These are phyloP conservation scores for bread wheat (Triticum aestivum) DNA, from an alignment of 176 grass and related monocot genomes.

Conservation along the genomic window DNA sequence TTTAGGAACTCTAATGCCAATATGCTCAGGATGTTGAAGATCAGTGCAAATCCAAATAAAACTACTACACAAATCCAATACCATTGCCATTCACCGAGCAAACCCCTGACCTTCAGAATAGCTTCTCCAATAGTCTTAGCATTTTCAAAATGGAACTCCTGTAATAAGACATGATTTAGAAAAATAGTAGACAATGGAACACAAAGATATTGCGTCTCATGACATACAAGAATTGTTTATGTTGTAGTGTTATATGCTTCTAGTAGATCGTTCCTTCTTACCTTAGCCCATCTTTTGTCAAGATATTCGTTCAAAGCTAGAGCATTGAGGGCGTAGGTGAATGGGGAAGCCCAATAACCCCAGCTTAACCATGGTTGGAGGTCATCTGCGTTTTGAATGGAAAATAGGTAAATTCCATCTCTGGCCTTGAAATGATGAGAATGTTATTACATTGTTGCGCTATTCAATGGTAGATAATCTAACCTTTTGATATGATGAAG, in stretches of 20 bases:
- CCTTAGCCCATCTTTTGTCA: slow-evolving; percentile 74
- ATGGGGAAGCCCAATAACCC: slow-evolving; percentile 62
- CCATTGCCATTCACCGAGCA: slow-evolving; percentile 68
- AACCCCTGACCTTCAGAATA: slow-evolving; percentile 63
- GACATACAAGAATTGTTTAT: background rate
- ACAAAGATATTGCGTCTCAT: background rate
- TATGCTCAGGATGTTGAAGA: slow-evolving; percentile 77
- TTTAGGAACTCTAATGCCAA: slow-evolving; percentile 68
- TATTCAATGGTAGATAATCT: slow-evolving; percentile 20
- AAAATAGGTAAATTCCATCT: slow-evolving; percentile 23
- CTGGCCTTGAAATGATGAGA: background rate
- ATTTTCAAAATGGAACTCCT: slow-evolving; percentile 57
- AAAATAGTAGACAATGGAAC: background rate
- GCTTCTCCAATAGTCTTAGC: slow-evolving; percentile 59
- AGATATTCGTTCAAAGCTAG: slow-evolving; percentile 57
- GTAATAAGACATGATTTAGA: background rate
- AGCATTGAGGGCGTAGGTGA: slow-evolving; percentile 58
- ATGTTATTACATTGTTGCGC: background rate
- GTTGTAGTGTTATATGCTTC: background rate
- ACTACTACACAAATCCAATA: slow-evolving; percentile 68
- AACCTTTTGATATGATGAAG: slow-evolving; percentile 86
- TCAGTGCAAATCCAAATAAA: slow-evolving; percentile 59
- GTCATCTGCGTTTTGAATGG: slow-evolving; percentile 29
- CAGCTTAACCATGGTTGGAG: slow-evolving; percentile 60
- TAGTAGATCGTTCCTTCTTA: slow-evolving; percentile 36